Percentiles rank a stretch among this genome's conserved stretches.
Evolutionary conservation across 768 basidiomycete species (phyloP).

Genomic region (Lentinula raphanica): DNA sequence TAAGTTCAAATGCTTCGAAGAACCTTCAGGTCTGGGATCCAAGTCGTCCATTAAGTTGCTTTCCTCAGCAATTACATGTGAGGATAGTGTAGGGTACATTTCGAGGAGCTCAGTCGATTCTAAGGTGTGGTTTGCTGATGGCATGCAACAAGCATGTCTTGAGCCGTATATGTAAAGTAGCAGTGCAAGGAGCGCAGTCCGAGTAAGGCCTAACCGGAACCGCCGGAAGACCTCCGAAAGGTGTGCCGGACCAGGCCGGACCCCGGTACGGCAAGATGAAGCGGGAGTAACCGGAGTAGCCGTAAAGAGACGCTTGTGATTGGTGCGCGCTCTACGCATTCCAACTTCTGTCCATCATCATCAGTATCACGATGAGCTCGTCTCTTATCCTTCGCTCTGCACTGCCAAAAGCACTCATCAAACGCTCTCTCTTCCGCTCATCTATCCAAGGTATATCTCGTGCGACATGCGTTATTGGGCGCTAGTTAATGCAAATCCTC

Average conservation of each 20-base stretch:
- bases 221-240: no score
- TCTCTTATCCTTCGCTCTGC: conserved; percentile 45
- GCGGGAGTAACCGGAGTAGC: not conserved
- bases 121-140: not conserved
- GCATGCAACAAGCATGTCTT: conserved; percentile 4
- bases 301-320: conserved; percentile 9
- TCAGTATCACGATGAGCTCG: conserved; percentile 38
- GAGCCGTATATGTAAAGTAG: not conserved
- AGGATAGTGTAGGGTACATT: not conserved
- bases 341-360: conserved; percentile 2
- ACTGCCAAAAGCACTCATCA: conserved; percentile 37
- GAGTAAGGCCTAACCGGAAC: not conserved
- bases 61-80: not conserved
- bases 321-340: not conserved
- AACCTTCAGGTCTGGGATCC: not conserved
- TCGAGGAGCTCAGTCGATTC: not conserved
- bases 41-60: conserved; percentile 1
- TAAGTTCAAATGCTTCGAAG: not conserved
- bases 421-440: conserved; percentile 35
- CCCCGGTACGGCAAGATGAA: not conserved
- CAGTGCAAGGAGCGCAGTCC: not conserved
- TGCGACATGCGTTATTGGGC: not conserved
- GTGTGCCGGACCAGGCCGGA: no score
- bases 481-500: conserved; percentile 9
- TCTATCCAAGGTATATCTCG: conserved; percentile 35